These are phyloP conservation scores for Thelonectria blattea DNA, from an alignment of 2,329 filamentous ascomycete species.

Conservation along the genomic window DNA sequence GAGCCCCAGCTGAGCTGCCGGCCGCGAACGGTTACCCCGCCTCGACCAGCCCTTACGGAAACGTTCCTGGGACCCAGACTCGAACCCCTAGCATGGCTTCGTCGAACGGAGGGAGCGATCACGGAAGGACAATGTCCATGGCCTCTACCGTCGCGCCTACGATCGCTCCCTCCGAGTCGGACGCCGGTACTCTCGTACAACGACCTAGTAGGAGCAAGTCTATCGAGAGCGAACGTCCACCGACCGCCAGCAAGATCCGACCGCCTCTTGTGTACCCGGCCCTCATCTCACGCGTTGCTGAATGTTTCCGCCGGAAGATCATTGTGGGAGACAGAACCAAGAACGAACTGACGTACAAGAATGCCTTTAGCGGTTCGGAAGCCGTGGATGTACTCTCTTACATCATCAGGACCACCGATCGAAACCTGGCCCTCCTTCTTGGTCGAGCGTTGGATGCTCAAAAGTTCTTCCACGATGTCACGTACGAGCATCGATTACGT, in stretches of 20 bases:
- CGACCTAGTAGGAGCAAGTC: slow-evolving; percentile 64
- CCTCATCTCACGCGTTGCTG: slow-evolving; percentile 88
- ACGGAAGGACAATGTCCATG: slow-evolving; percentile 84
- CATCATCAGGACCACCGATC: slow-evolving; percentile 96
- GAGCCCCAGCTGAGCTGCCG: slow-evolving; percentile 51
- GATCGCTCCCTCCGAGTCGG: slow-evolving; percentile 66
- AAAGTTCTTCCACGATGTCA: slow-evolving; percentile 99
- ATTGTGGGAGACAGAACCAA: slow-evolving; percentile 87
- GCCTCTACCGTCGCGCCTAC: slow-evolving; percentile 81
- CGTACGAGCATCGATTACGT: slow-evolving; percentile 92
- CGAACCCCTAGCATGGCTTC: slow-evolving; percentile 68
- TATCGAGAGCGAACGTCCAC: slow-evolving; percentile 61
- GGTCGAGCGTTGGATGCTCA: slow-evolving; percentile 94
- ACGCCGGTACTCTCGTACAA: slow-evolving; percentile 57
- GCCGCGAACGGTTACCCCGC: slow-evolving; percentile 45
- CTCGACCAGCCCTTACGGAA: slow-evolving; percentile 48
- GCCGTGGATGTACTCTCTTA: slow-evolving; percentile 95
- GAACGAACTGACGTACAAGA: slow-evolving; percentile 96
- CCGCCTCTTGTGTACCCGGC: slow-evolving; percentile 93
- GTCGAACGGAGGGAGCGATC: slow-evolving; percentile 54
- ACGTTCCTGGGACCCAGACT: slow-evolving; percentile 60
- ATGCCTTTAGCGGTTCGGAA: slow-evolving; percentile 93
- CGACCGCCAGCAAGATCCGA: slow-evolving; percentile 64
- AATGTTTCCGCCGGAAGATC: slow-evolving; percentile 90
- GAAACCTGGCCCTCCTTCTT: slow-evolving; percentile 88